phyloP scores from a whole-genome alignment of 2,329 filamentous ascomycete species.

The Pseudogymnoascus sp. region DNA sequence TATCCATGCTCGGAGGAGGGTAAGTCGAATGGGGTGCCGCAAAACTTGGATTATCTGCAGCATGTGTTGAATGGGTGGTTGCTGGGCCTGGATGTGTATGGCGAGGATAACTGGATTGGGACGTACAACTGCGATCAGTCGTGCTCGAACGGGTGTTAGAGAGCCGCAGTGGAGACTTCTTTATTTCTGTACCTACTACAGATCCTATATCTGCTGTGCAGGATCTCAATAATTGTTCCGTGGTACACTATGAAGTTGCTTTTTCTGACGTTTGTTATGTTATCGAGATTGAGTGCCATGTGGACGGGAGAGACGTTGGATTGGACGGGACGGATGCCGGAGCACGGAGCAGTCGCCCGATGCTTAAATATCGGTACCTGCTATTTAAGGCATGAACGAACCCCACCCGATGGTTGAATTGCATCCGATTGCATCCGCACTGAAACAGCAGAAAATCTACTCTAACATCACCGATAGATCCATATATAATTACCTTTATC shows the following conservation, averaged over 20 bases:
- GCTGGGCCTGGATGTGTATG: constrained; percentile 25
- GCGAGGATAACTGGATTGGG: constrained; percentile 5
- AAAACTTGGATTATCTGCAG: constrained; percentile 32
- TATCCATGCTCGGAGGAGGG: constrained; percentile 28
- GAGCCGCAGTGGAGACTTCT: neutral
- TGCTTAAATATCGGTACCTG: neutral
- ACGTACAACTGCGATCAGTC: constrained; percentile 2
- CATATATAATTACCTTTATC: neutral
- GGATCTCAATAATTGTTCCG: neutral
- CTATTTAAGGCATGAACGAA: neutral
- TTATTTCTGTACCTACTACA: neutral
- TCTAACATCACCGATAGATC: neutral
- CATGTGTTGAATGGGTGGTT: constrained; percentile 32
- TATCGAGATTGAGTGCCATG: neutral
- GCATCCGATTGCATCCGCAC: neutral
- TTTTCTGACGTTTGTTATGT: neutral
- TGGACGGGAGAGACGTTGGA: neutral
- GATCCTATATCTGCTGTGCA: neutral
- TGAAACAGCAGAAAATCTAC: neutral
- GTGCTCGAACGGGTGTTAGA: neutral
- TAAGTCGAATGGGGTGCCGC: constrained; percentile 25
- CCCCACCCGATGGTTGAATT: neutral
- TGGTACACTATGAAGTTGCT: neutral
- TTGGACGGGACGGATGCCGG: neutral
- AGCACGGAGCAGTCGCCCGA: neutral